Base-by-base conservation (phyloP, 768 basidiomycete genomes). In the Trametes punicea region DNA sequence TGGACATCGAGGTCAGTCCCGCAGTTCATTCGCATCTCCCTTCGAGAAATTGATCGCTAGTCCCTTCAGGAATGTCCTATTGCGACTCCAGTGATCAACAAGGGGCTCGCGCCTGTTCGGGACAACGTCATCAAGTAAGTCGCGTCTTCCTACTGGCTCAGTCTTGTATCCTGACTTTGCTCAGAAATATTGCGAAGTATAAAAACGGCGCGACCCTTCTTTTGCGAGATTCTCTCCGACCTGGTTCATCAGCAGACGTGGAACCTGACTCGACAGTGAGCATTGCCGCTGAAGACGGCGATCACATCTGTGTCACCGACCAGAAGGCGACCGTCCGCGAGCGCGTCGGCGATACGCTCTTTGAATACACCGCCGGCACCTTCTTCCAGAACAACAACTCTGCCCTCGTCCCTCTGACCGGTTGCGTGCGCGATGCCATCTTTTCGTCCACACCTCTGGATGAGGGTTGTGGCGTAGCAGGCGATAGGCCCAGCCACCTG, bases 321-420 rank as follows among this genome's bases (percentile, higher is more conserved):
- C 91, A 93, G 67, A 87, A 87, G 56, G 82, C 77, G 11, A 83
- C 77, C 9, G 84, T 96, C 1, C 88, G 93, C 51, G 95, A 97
- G 71, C 80, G 81, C 44, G 90, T 98, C 23, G 94, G 92, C 8
- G 73, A 81, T 59, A 83, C 77, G 68, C 70, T 87, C 41, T 97
- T 98, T 73, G 87, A 94, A 67, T 95, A 91, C 71, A 81, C 77
- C 20, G 90, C 87, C 6, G 85, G 88, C 44, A 88, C 91, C 4
- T 99, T 98, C 78, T 98, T 98, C 81, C 96, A 99, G 68, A 98
- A 98, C 77, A 99, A 99, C 80, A 95, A 96, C 67, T 84, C 90
- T 6, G 89, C 96, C 34, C 81, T 98, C 26, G 77, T 84, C 6
- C 85, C 91, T 0, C 79, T 99, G 47, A 89, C 90, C n/a, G 68